Evolutionary conservation across 1,284 basidiomycete species (phyloP).

Genomic region (Phellopilus nigrolimitatus): DNA sequence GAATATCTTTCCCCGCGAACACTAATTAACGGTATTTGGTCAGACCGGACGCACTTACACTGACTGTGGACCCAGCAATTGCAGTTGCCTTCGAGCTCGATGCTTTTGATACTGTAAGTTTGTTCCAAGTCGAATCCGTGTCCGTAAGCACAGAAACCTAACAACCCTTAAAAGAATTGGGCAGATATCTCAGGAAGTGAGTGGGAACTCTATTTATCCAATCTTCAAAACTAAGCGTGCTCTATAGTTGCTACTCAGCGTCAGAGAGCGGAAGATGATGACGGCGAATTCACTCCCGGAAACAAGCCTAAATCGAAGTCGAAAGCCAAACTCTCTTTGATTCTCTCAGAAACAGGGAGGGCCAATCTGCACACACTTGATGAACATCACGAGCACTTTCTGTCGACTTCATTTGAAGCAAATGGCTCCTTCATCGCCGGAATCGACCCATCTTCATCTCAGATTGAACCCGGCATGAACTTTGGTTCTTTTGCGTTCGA

Average conservation of each 20-base stretch:
- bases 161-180: slow-evolving; percentile 18
- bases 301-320: slow-evolving; percentile 32
- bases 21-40: background rate
- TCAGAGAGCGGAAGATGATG: slow-evolving; percentile 38
- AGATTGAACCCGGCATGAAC: slow-evolving; percentile 43
- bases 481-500: slow-evolving; percentile 32
- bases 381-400: slow-evolving; percentile 62
- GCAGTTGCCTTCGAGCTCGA: slow-evolving; percentile 61
- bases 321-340: slow-evolving; percentile 27
- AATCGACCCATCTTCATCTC: slow-evolving; percentile 51
- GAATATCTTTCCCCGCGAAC: background rate
- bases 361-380: slow-evolving; percentile 57
- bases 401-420: slow-evolving; percentile 59
- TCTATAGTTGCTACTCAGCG: slow-evolving; percentile 10
- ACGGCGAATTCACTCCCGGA: slow-evolving; percentile 35
- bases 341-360: slow-evolving; percentile 39
- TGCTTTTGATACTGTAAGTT: slow-evolving; percentile 56
- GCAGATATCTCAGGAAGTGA: slow-evolving; percentile 17
- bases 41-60: slow-evolving; percentile 57
- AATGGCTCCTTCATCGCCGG: slow-evolving; percentile 34
- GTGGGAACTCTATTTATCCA: background rate
- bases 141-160: background rate
- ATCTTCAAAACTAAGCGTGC: no score
- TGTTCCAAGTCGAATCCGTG: slow-evolving; percentile 2
- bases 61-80: slow-evolving; percentile 49